These are phyloP conservation scores for Daldinia loculata DNA, from an alignment of 495 filamentous ascomycete species.

Conservation along the genomic window DNA sequence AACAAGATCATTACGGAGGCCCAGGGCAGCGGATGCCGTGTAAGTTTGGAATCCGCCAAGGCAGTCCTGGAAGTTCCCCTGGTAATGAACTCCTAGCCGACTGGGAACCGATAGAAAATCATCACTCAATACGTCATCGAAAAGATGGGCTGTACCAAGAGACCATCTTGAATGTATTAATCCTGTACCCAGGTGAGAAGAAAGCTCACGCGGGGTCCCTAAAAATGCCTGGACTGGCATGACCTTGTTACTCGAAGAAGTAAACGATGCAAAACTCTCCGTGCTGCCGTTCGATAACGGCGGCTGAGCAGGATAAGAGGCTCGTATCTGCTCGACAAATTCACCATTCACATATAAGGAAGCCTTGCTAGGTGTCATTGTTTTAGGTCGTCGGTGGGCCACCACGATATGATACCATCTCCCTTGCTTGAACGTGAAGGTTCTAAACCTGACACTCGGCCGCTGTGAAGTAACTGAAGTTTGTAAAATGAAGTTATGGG, in stretches of 20 bases:
- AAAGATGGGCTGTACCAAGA: conserved; percentile 84
- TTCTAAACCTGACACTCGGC: conserved; percentile 94
- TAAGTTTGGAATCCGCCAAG: conserved; percentile 97
- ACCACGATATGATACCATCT: conserved; percentile 93
- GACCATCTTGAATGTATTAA: conserved; percentile 85
- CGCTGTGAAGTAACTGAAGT: conserved; percentile 87
- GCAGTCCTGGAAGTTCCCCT: conserved; percentile 95
- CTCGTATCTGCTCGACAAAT: conserved; percentile 90
- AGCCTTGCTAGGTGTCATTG: conserved; percentile 81
- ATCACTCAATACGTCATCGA: conserved; percentile 87
- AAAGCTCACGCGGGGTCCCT: conserved; percentile 91
- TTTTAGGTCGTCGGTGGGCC: conserved; percentile 78
- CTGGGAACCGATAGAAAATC: conserved; percentile 91
- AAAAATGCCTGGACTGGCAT: conserved; percentile 89
- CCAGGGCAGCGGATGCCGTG: conserved; percentile 88
- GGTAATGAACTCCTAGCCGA: conserved; percentile 87
- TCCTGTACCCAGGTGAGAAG: conserved; percentile 78
- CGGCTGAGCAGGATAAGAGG: conserved; percentile 81
- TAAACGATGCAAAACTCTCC: conserved; percentile 68
- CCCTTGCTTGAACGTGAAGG: conserved; percentile 72
- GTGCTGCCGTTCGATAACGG: conserved; percentile 65
- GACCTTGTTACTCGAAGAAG: conserved; percentile 61
- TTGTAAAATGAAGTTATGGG: conserved; percentile 93
- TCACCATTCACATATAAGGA: conserved; percentile 92
- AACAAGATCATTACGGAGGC: conserved; percentile 88